Conservation (phyloP, 768 basidiomycete species). For the Boletus rubroflammeus region DNA sequence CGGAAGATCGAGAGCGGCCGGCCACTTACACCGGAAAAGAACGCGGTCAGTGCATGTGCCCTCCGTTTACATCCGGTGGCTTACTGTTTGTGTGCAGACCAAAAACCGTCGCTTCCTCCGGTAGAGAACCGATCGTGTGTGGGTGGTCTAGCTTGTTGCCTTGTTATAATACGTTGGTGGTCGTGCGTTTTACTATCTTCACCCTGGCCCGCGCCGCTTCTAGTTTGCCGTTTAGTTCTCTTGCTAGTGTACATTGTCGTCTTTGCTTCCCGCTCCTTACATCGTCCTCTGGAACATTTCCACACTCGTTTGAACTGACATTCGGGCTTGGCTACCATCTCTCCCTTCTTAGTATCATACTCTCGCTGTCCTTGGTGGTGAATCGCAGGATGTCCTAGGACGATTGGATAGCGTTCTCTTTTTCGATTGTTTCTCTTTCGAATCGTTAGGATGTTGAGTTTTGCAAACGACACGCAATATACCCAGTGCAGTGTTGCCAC, state of each 20-base stretch:
- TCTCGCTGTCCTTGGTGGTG: constrained; percentile 38
- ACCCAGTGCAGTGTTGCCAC: constrained; percentile 34
- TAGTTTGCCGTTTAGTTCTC: constrained; percentile 36
- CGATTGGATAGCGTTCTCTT: constrained; percentile 22
- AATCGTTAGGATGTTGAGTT: constrained; percentile 16
- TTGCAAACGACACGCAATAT: constrained; percentile 26
- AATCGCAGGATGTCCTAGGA: constrained; percentile 22
- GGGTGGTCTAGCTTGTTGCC: constrained; percentile 22
- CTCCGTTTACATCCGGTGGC: constrained; percentile 1
- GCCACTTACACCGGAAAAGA: constrained; percentile 93
- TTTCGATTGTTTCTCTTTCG: constrained; percentile 2
- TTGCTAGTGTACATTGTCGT: constrained; percentile 43
- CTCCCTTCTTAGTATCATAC: constrained; percentile 48
- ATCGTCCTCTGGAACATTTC: constrained; percentile 43
- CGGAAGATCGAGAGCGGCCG: constrained; percentile 90
- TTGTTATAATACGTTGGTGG: constrained; percentile 31
- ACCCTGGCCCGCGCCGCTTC: constrained; percentile 33
- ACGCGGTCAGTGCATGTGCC: constrained; percentile 52
- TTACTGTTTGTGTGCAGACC: constrained; percentile 24
- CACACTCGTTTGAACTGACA: constrained; percentile 60
- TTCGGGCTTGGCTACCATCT: constrained; percentile 45
- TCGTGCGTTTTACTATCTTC: constrained; percentile 24
- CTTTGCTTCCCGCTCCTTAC: constrained; percentile 31
- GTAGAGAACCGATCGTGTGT: constrained; percentile 18
- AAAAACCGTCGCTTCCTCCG: constrained; percentile 37